A percentile compares a stretch with the other conserved stretches of the same genome.
Conservation (phyloP, 1,284 basidiomycete genomes). For the Apiotrichum brassicae region DNA sequence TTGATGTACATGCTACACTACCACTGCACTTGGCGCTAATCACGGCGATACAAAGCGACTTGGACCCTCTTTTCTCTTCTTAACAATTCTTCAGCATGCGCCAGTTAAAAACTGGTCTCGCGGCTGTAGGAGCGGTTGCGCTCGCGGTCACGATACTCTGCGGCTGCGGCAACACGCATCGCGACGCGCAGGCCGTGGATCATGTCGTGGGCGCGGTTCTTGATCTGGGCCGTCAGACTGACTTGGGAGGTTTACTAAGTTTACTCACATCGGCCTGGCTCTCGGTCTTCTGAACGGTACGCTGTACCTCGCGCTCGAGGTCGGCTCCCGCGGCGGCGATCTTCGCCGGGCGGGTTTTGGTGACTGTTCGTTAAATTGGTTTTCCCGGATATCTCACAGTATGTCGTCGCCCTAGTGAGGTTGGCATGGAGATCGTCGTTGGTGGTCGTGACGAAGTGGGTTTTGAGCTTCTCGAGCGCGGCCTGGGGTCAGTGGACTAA, state of each 20-base stretch:
- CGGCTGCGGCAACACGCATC: background rate
- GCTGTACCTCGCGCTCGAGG: background rate
- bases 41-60: no score
- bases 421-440: background rate
- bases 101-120: no score
- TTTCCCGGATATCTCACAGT: background rate
- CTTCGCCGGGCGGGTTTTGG: background rate
- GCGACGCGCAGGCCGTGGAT: background rate
- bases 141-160: no score
- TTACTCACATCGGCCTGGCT: background rate
- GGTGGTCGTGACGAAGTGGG: background rate
- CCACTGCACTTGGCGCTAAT: no score
- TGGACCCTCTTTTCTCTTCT: no score
- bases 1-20: no score
- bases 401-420: background rate
- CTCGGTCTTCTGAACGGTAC: background rate
- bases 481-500: no score
- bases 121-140: background rate
- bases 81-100: no score
- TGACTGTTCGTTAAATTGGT: background rate
- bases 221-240: background rate
- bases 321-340: background rate
- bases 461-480: background rate
- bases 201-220: background rate
- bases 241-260: background rate